Evolutionary conservation across 176 grass and related monocot genomes (phyloP).

Genomic region (Oryza meridionalis): DNA sequence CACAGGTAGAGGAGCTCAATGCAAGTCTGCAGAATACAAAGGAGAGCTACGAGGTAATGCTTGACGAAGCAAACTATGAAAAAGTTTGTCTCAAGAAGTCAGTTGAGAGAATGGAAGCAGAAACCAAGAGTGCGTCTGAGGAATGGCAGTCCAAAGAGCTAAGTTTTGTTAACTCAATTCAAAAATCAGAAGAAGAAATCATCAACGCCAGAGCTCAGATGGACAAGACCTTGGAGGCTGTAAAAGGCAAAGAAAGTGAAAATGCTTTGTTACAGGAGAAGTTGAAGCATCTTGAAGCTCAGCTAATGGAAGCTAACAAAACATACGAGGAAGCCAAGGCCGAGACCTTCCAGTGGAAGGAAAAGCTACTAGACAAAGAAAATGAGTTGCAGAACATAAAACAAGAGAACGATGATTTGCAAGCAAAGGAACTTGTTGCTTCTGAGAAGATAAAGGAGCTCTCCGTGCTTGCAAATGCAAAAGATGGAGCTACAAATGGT

Average conservation of each 20-base stretch:
- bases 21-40: constrained; percentile 59
- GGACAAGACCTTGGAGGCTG: constrained; percentile 47
- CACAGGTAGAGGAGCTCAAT: constrained; percentile 79
- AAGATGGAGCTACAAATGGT: constrained; percentile 45
- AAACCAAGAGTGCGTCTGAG: constrained; percentile 49
- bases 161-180: constrained; percentile 68
- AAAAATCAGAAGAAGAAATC: constrained; percentile 70
- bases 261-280: constrained; percentile 55
- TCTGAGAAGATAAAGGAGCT: constrained; percentile 66
- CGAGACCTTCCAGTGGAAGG: constrained; percentile 64
- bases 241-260: constrained; percentile 63
- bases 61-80: constrained; percentile 88
- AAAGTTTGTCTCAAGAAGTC: constrained; percentile 78
- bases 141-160: constrained; percentile 72
- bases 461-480: constrained; percentile 46
- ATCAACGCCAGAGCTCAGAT: constrained; percentile 51
- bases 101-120: constrained; percentile 69
- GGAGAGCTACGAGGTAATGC: constrained; percentile 85
- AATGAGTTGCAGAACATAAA: constrained; percentile 67
- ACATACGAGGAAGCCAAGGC: constrained; percentile 54
- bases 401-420: constrained; percentile 73
- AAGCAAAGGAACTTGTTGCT: constrained; percentile 51
- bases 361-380: constrained; percentile 78
- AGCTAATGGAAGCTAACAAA: constrained; percentile 59
- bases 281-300: constrained; percentile 65